Evolutionary conservation across 805 yeast genomes (phyloP), one percentile per base, ranked within the genome.

Genomic region (Monosporozyma unispora): DNA sequence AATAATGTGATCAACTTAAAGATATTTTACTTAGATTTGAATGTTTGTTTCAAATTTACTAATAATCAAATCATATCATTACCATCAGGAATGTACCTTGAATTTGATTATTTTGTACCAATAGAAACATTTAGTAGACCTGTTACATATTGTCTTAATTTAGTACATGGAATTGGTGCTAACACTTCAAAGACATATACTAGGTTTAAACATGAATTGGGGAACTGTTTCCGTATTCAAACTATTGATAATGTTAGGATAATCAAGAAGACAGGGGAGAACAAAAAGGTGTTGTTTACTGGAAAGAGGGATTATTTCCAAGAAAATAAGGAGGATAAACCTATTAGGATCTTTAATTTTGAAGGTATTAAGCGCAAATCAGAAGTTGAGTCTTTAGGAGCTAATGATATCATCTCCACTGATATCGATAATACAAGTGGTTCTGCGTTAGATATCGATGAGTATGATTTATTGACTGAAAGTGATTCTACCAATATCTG

Each of bases 341-440:
- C 29, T 6, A 14, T 25, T 14, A 18, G 14, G 22, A n/a, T 39
- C 10, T 39, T 39, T 21, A 21, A 21, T 21, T 39, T 21, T 21
- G 27, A 39, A 39, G 9, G 8, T 3, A 21, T 2, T 3, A 11
- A 16, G 6, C 11, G 11, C 21, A 9, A 21, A 39, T 12, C n/a
- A n/a, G n/a, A n/a, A n/a, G 25, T 21, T 21, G 42, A 39, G 9
- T 1, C 27, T 11, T 21, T 14, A 9, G n/a, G 7, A 5, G 23
- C 19, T 12, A 46, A 22, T 25, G 50, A 48, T 29, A 48, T 48
- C 8, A 48, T 48, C n/a, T 48, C 50, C 4, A 48, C 44, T 14
- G 28, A 38, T 16, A 47, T 40, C 14, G 27, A 37, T 14, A 16
- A 6, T 3, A 5, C 37, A 11, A n/a, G 10, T 14, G 12, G n/a